Base-by-base conservation (phyloP, 2,329 filamentous ascomycete species). In the Zymoseptoria tritici region DNA sequence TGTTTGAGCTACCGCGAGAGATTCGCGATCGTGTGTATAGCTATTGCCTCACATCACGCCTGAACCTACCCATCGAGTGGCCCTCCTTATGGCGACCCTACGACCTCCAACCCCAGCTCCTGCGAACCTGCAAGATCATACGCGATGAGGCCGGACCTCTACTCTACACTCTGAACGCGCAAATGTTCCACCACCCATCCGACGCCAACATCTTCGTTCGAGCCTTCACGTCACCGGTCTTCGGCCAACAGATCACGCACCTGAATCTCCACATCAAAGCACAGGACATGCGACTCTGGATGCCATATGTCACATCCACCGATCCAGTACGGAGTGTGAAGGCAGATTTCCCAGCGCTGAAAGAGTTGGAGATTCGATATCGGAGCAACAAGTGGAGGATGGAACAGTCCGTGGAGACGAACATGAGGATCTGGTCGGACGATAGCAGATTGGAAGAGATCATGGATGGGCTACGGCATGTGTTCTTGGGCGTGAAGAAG, bases 141-240 rank as follows among this genome's bases (percentile, higher is more conserved):
- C 64, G 72, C 55, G 65, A 66, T 49, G 73, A 75, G 61, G 63
- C 71, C 5, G 67, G 67, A 21, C 68, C 67, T 8, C 52, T 75
- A 46, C 71, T 75, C n/a, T 75, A 75, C 66, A 64, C 66, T 16
- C 62, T 65, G 57, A 75, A 74, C 61, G 64, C 60, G n/a, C 58
- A 74, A 24, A 66, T 67, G 20, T 75, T 75, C 59, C 66, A 70
- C 58, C 73, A 75, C 60, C 72, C 73, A 4, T 69, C 64, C 50
- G 73, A 75, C 60, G 72, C 71, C 9, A 75, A 75, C 62, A 72
- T 75, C 64, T 75, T 75, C 57, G 68, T 69, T 1, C 70, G 70
- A 56, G 72, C 72, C 13, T 63, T 73, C 20, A 64, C 69, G 2
- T 63, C 66, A 3, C 55, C 57, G 11, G 61, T 64, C 9, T 61